A percentile compares a stretch with the other conserved stretches of the same genome.
These are phyloP conservation scores for Beauveria sp. DNA, from an alignment of 2,329 filamentous ascomycete genomes.

Conservation along the genomic window DNA sequence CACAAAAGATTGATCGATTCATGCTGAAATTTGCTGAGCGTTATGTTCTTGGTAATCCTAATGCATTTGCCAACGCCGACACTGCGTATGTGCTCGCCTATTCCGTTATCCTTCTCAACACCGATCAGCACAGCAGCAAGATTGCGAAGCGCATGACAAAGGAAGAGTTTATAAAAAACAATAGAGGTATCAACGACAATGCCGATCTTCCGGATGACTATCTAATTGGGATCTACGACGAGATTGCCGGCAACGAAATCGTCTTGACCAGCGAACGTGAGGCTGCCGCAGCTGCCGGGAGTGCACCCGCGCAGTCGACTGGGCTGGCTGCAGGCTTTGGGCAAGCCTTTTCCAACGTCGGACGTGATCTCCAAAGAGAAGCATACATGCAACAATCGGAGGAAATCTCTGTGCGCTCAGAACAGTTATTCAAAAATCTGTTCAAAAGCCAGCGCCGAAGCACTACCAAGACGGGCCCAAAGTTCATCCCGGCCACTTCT, in stretches of 20 bases:
- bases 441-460: constrained; percentile 84
- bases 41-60: constrained; percentile 90
- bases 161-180: constrained; percentile 98
- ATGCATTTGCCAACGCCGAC: constrained; percentile 95
- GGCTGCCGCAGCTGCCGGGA: constrained; percentile 72
- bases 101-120: constrained; percentile 94
- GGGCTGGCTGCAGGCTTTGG: constrained; percentile 78
- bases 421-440: constrained; percentile 87
- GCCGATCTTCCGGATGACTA: constrained; percentile 92
- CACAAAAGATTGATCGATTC: constrained; percentile 98
- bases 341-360: constrained; percentile 84
- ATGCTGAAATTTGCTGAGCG: constrained; percentile 99
- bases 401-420: constrained; percentile 67
- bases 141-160: constrained; percentile 82
- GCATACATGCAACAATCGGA: constrained; percentile 93
- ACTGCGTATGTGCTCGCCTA: constrained; percentile 95
- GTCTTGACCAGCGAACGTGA: constrained; percentile 89
- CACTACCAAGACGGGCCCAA: constrained; percentile 57
- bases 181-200: constrained; percentile 94
- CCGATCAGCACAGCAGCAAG: constrained; percentile 87
- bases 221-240: constrained; percentile 79
- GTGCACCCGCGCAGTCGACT: constrained; percentile 48
- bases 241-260: constrained; percentile 87
- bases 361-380: constrained; percentile 84
- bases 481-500: constrained; percentile 88